Evolutionary conservation across 306 rosid species (phyloP).

Genomic region (Astragalus glycyphyllos): DNA sequence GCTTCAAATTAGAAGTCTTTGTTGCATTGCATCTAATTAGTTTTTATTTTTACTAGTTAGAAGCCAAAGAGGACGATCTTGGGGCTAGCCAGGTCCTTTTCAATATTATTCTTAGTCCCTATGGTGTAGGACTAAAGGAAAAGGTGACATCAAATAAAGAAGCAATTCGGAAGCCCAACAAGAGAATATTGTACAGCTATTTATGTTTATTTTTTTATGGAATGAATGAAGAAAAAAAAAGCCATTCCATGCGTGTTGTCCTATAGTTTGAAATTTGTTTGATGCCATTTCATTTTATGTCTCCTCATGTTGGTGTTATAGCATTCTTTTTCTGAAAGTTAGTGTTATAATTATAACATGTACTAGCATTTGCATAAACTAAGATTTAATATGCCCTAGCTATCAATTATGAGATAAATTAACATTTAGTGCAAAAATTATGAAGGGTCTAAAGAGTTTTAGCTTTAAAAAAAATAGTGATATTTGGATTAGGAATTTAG

Average conservation of each 20-base stretch:
- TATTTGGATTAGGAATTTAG: slow-evolving; percentile 38
- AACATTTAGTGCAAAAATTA: slow-evolving; percentile 23
- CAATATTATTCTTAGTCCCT: slow-evolving; percentile 37
- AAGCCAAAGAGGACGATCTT: slow-evolving; percentile 11
- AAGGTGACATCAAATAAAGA: slow-evolving; percentile 46
- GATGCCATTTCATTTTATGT: slow-evolving; percentile 14
- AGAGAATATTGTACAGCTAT: slow-evolving; percentile 47
- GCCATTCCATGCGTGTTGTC: slow-evolving; percentile 34
- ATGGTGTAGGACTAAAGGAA: slow-evolving; percentile 48
- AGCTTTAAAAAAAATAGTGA: slow-evolving; percentile 36
- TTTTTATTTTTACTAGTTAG: slow-evolving; percentile 33
- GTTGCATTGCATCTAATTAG: slow-evolving; percentile 41
- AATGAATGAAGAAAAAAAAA: slow-evolving; percentile 4
- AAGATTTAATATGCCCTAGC: slow-evolving; percentile 37
- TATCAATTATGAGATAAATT: slow-evolving; percentile 32
- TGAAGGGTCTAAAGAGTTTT: slow-evolving; percentile 41
- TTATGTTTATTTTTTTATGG: slow-evolving; percentile 38
- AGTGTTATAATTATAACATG: too few species aligned
- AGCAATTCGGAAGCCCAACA: slow-evolving; percentile 39
- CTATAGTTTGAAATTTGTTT: slow-evolving; percentile 25
- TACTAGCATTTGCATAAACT: background rate
- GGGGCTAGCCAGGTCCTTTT: slow-evolving; percentile 25
- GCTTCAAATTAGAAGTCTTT: background rate
- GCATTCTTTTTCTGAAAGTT: too few species aligned
- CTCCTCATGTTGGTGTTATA: slow-evolving; percentile 31